Conservation (phyloP, 306 rosid species). For the Ormosia semicastrata region DNA sequence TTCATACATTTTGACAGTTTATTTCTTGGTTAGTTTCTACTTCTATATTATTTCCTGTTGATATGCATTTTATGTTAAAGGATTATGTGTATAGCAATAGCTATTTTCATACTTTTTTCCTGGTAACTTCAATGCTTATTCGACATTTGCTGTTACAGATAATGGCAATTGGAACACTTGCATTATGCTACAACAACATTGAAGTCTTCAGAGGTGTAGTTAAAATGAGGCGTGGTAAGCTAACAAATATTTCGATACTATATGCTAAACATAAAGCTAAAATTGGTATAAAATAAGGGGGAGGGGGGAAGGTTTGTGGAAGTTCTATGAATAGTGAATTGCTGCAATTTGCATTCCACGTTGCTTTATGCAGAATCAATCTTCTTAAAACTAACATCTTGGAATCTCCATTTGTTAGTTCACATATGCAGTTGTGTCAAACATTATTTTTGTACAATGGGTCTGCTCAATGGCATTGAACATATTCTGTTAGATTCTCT, state of each 20-base stretch:
- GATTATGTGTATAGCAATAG: background rate
- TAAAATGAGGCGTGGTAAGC: slow-evolving; percentile 95
- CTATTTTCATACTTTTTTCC: background rate
- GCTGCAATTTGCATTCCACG: background rate
- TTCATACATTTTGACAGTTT: background rate
- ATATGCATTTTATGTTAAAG: background rate
- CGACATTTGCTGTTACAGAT: slow-evolving; percentile 50
- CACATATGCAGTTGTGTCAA: background rate
- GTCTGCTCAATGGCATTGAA: background rate
- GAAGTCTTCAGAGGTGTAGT: slow-evolving; percentile 95
- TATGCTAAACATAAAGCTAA: background rate
- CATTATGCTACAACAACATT: slow-evolving; percentile 85
- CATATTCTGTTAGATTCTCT: slow-evolving; percentile 16
- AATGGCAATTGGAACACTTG: slow-evolving; percentile 96
- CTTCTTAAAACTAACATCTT: background rate
- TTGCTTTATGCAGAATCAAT: background rate
- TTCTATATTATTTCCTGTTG: background rate
- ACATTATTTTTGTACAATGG: background rate
- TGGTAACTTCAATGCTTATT: slow-evolving; percentile 24
- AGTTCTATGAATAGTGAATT: slow-evolving; percentile 9
- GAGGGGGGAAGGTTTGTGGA: background rate
- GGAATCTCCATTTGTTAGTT: background rate
- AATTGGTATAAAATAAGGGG: background rate
- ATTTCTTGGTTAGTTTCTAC: slow-evolving; percentile 4
- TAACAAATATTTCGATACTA: slow-evolving; percentile 19